Evolutionary conservation across 495 filamentous ascomycete species (phyloP), one percentile per base, ranked within the genome.

Genomic region (Podospora anserina): DNA sequence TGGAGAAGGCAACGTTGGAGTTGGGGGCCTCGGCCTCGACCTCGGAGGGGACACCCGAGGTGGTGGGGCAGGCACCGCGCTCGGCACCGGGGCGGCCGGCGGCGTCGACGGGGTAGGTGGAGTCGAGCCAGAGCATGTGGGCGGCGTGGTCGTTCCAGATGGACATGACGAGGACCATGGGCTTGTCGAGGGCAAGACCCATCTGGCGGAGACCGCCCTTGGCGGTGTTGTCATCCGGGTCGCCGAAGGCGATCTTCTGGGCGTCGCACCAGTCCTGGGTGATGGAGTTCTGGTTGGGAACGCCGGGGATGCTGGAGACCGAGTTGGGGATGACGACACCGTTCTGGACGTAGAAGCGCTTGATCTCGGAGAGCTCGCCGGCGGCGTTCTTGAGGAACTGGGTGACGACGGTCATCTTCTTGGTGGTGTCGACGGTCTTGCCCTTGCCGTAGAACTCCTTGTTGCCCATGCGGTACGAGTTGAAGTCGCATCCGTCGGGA

Each of bases 101-200:
- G n/a, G 71, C 78, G 73, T 83, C 82, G 55, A 83, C 78, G 3
- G 91, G 92, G 82, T 88, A 92, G 78, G 81, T 85, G 76, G 88
- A 88, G 83, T 94, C 91, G 73, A 95, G 88, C 92, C 92, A 94
- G 71, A 90, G 84, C 92, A 94, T 94, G 82, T 91, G 85, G 79
- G 84, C 80, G 75, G 83, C 79, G 80, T 93, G 86, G 81, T 93
- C 91, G 75, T 92, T 89, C 91, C 91, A 93, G 75, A 93, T 75
- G 72, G 85, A 88, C 86, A 93, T 85, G 76, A 90, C 89, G n/a
- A 93, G 84, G 61, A 91, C 91, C 88, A 92, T 89, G 68, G 85
- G 86, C 26, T 81, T 58, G 18, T 73, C 77, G 30, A 92, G 74
- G 23, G 82, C 87, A 28, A 79, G 72, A 65, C 88, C 82, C 83